phyloP scores from a whole-genome alignment of 2,329 filamentous ascomycete genomes.

The Penicillium sp. region DNA sequence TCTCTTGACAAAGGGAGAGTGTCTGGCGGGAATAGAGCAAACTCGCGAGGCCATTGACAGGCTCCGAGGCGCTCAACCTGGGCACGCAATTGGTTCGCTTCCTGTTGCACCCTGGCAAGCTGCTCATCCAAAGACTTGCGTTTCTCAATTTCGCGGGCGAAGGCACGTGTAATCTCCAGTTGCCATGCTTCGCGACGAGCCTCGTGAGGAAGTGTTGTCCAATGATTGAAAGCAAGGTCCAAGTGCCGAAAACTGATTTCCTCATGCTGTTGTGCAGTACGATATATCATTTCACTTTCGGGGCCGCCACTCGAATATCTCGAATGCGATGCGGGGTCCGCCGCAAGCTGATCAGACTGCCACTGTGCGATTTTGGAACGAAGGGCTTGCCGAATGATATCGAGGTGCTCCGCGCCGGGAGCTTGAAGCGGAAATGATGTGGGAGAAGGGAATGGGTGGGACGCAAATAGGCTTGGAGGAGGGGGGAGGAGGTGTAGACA shows the following conservation, averaged over 20 bases:
- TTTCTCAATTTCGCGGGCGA: constrained; percentile 45
- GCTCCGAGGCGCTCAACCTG: constrained; percentile 47
- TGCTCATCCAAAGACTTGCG: constrained; percentile 44
- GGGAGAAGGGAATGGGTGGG: constrained; percentile 72
- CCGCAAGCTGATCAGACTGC: constrained; percentile 50
- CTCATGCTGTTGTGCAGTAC: constrained; percentile 60
- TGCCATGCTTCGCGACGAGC: constrained; percentile 51
- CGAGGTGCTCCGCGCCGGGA: constrained; percentile 70
- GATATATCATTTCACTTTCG: constrained; percentile 41
- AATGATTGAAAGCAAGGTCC: constrained; percentile 72
- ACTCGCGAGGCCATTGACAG: constrained; percentile 51
- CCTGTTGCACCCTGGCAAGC: constrained; percentile 47
- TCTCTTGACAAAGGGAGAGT: constrained; percentile 41
- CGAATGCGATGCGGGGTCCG: constrained; percentile 40
- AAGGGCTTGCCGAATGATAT: constrained; percentile 67
- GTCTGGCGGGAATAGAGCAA: constrained; percentile 49
- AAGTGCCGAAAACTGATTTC: constrained; percentile 72
- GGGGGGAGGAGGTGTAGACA: constrained; percentile 77
- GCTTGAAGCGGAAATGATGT: constrained; percentile 79
- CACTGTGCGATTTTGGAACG: constrained; percentile 65
- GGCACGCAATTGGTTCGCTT: constrained; percentile 48
- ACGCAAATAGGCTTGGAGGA: constrained; percentile 78
- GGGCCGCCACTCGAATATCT: constrained; percentile 26
- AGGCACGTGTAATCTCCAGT: constrained; percentile 48
- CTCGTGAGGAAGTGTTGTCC: constrained; percentile 62